These are phyloP conservation scores for Lomentospora prolificans DNA, from an alignment of 2,329 filamentous ascomycete species.

Conservation along the genomic window DNA sequence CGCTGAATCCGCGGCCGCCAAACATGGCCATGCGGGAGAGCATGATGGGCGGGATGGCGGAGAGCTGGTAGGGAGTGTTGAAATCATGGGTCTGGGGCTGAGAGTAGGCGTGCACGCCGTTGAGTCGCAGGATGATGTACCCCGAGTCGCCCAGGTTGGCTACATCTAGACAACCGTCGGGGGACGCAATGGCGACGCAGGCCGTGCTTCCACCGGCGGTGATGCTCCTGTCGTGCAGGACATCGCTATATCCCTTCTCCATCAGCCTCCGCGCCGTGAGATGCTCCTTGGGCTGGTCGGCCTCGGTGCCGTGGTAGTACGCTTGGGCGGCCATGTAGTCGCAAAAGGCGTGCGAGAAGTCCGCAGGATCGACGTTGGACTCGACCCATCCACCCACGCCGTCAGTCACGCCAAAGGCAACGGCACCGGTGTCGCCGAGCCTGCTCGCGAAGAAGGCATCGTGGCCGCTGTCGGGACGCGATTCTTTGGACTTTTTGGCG, in stretches of 20 bases:
- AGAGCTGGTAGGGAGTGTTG: constrained; percentile 94
- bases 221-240: constrained; percentile 64
- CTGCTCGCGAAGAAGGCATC: constrained; percentile 91
- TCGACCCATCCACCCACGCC: constrained; percentile 94
- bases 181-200: constrained; percentile 68
- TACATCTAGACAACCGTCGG: constrained; percentile 68
- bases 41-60: constrained; percentile 73
- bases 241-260: constrained; percentile 73
- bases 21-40: constrained; percentile 73
- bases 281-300: constrained; percentile 18
- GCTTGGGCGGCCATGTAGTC: constrained; percentile 81
- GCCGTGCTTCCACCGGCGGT: constrained; percentile 84
- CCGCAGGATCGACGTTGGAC: constrained; percentile 83
- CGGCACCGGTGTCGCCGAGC: constrained; percentile 59
- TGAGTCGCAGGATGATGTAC: constrained; percentile 76
- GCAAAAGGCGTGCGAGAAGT: constrained; percentile 91
- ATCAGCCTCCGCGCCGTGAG: constrained; percentile 62
- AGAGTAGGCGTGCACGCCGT: constrained; percentile 75
- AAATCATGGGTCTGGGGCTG: constrained; percentile 90
- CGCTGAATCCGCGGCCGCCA: constrained; percentile 70
- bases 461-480: constrained; percentile 72
- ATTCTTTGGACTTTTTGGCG: constrained; percentile 42
- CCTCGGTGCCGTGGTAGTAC: constrained; percentile 37
- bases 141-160: constrained; percentile 95
- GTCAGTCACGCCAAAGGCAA: constrained; percentile 85